phyloP scores from a whole-genome alignment of 192 early-diverging fungal species.

The Coemansia sp. region DNA sequence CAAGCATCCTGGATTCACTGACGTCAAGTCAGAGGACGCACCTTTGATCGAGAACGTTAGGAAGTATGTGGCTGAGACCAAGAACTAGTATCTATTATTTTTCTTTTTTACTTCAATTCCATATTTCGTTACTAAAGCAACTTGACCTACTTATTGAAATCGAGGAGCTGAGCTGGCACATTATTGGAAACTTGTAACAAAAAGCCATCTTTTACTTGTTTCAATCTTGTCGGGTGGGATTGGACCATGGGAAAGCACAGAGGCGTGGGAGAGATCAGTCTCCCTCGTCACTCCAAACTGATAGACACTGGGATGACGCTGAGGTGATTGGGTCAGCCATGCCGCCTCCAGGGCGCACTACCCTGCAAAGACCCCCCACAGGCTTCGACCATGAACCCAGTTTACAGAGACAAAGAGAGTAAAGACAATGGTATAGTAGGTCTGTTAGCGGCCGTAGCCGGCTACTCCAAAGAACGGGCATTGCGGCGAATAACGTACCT shows the following conservation, averaged over 20 bases:
- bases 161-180: neutral
- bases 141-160: neutral
- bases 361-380: too few relatives aligned
- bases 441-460: too few relatives aligned
- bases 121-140: neutral
- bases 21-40: slow-evolving; percentile 17
- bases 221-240: neutral
- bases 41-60: slow-evolving; percentile 19
- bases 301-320: too few relatives aligned
- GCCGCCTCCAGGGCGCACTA: too few relatives aligned
- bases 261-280: neutral
- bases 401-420: too few relatives aligned
- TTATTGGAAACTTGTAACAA: neutral
- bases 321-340: too few relatives aligned
- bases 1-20: slow-evolving; percentile 24
- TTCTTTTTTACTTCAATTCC: neutral
- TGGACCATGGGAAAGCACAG: slow-evolving; percentile 2
- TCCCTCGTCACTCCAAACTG: neutral
- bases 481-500: too few relatives aligned
- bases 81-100: neutral
- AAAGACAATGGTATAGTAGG: too few relatives aligned
- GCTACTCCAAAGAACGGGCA: too few relatives aligned
- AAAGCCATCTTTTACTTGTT: neutral
- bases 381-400: too few relatives aligned
- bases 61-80: slow-evolving; percentile 21